A percentile compares a stretch with the other conserved stretches of the same genome.
phyloP scores from a whole-genome alignment of 2,329 filamentous ascomycete species.

The Fusarium anguioides region DNA sequence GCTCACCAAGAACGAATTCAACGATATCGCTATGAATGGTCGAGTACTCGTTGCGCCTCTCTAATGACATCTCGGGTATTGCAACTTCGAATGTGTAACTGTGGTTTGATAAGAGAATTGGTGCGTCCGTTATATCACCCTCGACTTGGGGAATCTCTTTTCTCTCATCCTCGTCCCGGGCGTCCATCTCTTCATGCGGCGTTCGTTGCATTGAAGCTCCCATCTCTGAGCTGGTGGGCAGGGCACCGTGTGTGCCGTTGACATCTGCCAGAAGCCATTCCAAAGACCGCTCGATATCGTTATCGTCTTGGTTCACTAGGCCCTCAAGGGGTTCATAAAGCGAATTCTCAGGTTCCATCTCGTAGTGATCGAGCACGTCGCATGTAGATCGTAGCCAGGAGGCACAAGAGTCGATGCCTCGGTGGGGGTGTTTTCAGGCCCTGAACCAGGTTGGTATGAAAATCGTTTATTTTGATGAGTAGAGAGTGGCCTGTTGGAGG shows the following conservation, averaged over 20 bases:
- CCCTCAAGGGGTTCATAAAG: conserved; percentile 14
- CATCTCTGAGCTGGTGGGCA: background rate
- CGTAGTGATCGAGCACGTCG: conserved; percentile 6
- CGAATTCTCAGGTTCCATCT: conserved; percentile 31
- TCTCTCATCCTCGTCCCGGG: background rate
- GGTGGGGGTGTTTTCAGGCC: background rate
- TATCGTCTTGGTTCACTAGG: background rate
- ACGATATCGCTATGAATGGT: conserved; percentile 52
- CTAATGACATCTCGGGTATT: conserved; percentile 45
- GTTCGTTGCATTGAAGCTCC: background rate
- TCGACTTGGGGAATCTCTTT: background rate
- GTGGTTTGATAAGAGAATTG: background rate
- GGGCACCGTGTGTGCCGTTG: background rate
- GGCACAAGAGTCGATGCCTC: conserved; percentile 6
- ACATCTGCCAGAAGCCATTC: conserved; percentile 15
- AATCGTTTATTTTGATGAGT: background rate
- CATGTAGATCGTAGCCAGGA: background rate
- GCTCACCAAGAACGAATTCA: conserved; percentile 51
- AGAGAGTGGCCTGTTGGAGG: background rate
- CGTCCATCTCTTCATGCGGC: background rate
- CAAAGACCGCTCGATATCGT: conserved; percentile 18
- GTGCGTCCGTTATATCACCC: background rate
- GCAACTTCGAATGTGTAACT: conserved; percentile 46
- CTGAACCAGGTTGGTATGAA: background rate
- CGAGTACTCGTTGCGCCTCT: conserved; percentile 47